Conservation (phyloP, 768 basidiomycete species). For the Boletus reticulatus region DNA sequence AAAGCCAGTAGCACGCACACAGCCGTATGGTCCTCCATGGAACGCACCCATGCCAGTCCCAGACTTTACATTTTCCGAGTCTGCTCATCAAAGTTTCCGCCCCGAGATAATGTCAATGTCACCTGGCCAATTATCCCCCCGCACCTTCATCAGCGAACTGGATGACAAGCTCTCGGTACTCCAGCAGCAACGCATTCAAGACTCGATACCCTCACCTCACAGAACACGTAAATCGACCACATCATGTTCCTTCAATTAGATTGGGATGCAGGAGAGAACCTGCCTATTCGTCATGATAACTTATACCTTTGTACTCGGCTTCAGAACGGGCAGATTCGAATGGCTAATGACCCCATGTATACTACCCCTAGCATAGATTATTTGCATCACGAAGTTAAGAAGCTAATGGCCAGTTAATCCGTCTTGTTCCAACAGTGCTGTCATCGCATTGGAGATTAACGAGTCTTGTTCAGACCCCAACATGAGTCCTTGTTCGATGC, state of each 20-base stretch:
- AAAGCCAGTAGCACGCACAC: conserved; percentile 33
- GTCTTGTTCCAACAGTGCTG: conserved; percentile 38
- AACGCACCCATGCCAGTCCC: conserved; percentile 30
- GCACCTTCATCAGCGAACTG: conserved; percentile 16
- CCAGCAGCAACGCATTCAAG: conserved; percentile 9
- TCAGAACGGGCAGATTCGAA: not conserved
- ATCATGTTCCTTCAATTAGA: not conserved
- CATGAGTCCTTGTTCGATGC: conserved; percentile 60
- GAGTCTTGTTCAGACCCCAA: conserved; percentile 47
- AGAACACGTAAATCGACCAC: not conserved
- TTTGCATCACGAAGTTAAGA: not conserved
- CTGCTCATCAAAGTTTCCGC: not conserved
- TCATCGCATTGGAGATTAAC: conserved; percentile 49
- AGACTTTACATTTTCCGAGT: not conserved
- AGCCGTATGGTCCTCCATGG: conserved; percentile 38
- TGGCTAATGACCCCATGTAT: conserved; percentile 1
- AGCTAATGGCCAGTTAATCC: conserved; percentile 24
- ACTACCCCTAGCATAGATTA: conserved; percentile 14
- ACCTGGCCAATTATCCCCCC: conserved; percentile 12
- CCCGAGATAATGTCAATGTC: not conserved
- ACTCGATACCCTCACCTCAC: conserved; percentile 1
- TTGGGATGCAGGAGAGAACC: not conserved
- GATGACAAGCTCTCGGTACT: conserved; percentile 21
- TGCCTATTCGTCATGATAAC: conserved; percentile 5
- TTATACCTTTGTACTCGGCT: conserved; percentile 4